Evolutionary conservation across 2,329 filamentous ascomycete genomes (phyloP).

Genomic region (Pseudocercospora fuligena): DNA sequence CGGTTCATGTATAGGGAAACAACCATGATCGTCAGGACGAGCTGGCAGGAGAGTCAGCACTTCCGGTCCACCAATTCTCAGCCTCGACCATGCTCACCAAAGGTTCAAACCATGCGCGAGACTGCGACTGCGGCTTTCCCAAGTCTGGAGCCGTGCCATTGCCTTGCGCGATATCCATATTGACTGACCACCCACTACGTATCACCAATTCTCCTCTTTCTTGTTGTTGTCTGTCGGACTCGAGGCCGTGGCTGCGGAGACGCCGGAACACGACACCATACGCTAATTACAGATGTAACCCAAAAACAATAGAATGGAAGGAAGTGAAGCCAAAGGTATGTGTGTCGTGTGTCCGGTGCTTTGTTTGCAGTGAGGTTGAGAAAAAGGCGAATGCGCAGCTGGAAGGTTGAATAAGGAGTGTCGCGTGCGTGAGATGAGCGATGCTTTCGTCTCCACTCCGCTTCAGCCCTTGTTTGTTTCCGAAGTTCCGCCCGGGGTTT

Average conservation of each 20-base stretch:
- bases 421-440: neutral
- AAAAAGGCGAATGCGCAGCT: neutral
- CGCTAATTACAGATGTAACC: neutral
- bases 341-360: neutral
- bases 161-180: constrained; percentile 3
- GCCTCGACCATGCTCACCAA: constrained; percentile 28
- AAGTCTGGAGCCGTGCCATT: constrained; percentile 25
- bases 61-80: neutral
- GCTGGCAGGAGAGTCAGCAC: constrained; percentile 35
- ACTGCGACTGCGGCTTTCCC: constrained; percentile 34
- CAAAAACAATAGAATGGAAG: neutral
- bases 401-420: neutral
- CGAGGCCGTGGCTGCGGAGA: constrained; percentile 7
- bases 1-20: constrained; percentile 49
- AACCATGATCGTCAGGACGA: constrained; percentile 50
- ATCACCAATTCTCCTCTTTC: neutral
- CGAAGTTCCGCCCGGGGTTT: neutral
- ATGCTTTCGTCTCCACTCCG: neutral
- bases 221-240: neutral
- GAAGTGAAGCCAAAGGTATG: neutral
- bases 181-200: neutral
- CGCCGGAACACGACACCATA: neutral
- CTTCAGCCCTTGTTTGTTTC: neutral
- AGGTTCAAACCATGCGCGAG: constrained; percentile 35
- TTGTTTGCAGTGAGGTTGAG: neutral